Percentiles rank a stretch among this genome's conserved stretches.
phyloP scores from a whole-genome alignment of 2,329 filamentous ascomycete species.

The Plectosphaerella cucumerina region DNA sequence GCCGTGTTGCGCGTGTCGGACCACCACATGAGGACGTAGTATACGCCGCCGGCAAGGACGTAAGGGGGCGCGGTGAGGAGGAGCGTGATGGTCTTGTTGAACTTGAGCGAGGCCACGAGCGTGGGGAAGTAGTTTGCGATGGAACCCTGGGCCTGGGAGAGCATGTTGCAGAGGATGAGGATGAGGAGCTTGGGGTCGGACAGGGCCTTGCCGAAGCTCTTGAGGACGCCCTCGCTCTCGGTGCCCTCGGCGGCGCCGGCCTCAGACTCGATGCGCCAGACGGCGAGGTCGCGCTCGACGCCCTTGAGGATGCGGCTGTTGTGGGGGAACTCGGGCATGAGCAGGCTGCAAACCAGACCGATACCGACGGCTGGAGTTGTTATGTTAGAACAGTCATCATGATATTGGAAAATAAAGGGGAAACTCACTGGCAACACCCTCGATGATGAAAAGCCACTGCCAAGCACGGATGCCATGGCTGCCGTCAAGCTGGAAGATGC shows the following conservation, averaged over 20 bases:
- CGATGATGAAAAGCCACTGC: constrained; percentile 47
- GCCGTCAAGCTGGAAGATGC: constrained; percentile 10
- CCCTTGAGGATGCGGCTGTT: constrained; percentile 15
- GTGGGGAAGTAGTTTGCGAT: constrained; percentile 27
- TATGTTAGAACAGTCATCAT: neutral
- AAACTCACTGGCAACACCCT: constrained; percentile 29
- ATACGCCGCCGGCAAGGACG: constrained; percentile 19
- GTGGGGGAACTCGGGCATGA: constrained; percentile 16
- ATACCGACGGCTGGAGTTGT: constrained; percentile 17
- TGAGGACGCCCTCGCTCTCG: constrained; percentile 17
- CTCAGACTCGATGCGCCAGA: constrained; percentile 18
- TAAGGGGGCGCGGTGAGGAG: constrained; percentile 24
- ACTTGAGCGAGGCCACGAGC: constrained; percentile 22
- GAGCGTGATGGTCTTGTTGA: constrained; percentile 18
- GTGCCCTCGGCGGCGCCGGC: constrained; percentile 18
- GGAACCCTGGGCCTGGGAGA: constrained; percentile 22
- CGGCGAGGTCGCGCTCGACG: constrained; percentile 13
- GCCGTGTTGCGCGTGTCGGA: constrained; percentile 35
- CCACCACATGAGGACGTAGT: constrained; percentile 23
- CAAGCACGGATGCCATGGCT: constrained; percentile 37
- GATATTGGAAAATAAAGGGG: neutral
- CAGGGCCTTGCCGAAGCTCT: constrained; percentile 26
- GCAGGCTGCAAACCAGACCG: constrained; percentile 11
- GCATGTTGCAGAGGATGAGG: constrained; percentile 20
- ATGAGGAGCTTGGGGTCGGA: constrained; percentile 34